Evolutionary conservation across 1,139 yeast genomes (phyloP).

Genomic region (Saccharomycopsis crataegensis): DNA sequence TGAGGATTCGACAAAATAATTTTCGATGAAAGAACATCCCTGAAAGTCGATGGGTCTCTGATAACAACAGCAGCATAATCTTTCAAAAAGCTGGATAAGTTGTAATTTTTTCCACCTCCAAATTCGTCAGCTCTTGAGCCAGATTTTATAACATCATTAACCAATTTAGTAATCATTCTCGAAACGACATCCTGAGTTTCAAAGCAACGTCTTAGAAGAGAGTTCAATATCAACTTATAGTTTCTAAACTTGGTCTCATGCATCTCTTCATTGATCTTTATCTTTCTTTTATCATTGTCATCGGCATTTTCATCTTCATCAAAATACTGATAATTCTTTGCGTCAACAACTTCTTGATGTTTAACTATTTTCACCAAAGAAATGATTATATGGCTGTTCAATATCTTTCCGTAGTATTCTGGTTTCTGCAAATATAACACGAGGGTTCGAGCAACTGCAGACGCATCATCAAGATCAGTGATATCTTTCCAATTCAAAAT

Average conservation of each 20-base stretch:
- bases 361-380: slow-evolving; percentile 7
- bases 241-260: neutral
- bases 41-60: slow-evolving; percentile 50
- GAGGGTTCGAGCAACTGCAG: slow-evolving; percentile 45
- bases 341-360: neutral
- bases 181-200: slow-evolving; percentile 52
- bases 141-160: slow-evolving; percentile 28
- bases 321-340: neutral
- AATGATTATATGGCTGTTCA: slow-evolving; percentile 2
- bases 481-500: slow-evolving; percentile 36
- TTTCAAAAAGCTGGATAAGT: slow-evolving; percentile 38
- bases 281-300: neutral
- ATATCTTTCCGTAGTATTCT: slow-evolving; percentile 25
- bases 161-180: slow-evolving; percentile 42
- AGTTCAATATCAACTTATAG: slow-evolving; percentile 19
- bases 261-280: neutral
- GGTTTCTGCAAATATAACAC: slow-evolving; percentile 36
- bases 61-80: slow-evolving; percentile 50
- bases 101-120: slow-evolving; percentile 21
- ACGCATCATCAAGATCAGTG: slow-evolving; percentile 39
- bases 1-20: slow-evolving; percentile 44
- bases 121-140: neutral
- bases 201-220: slow-evolving; percentile 60
- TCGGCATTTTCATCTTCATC: neutral
- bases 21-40: slow-evolving; percentile 44